Evolutionary conservation across 805 yeast species (phyloP), one percentile per base, ranked within the genome.

Genomic region (Metschnikowia bowlesiae): DNA sequence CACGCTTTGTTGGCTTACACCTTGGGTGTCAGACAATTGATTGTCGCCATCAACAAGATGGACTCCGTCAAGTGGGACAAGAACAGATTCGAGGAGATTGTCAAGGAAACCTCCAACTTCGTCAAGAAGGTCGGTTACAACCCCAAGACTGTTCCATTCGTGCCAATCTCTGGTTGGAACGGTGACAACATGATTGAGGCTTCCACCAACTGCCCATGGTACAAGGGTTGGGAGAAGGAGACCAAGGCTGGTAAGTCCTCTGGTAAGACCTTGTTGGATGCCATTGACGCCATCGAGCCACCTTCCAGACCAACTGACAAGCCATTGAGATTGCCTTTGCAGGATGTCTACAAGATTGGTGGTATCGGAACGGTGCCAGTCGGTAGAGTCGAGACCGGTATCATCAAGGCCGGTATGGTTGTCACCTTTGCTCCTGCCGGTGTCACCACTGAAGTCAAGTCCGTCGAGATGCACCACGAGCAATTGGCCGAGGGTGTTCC

Each of bases 31-130:
- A 82, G 75, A 63, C 92, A 86, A 76, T 80, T 87, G 73, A 85
- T 87, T 70, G 91, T 87, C 76, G 95, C 94, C 66, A 82, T 87
- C 78, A 87, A 87, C 90, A 87, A 87, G 88, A 88, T 87, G 96
- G 96, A 87, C 82, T 84, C 94, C 73, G 89, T 84, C 70, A 85
- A 87, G 72, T 87, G 95, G 95, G 79, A 82, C 63, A 82, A 87
- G 80, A 70, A 78, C 64, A 85, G 96, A 78, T 88, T 76, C 79
- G 82, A 83, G 64, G 90, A 85, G 73, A 85, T 85, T 64, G 69
- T 75, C 71, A 83, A 83, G 81, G 89, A 86, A 77, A 80, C 88
- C 65, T 70, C 85, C 60, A 83, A 82, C 79, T 85, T 85, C 81
- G 82, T 85, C 81, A 84, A 83, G 85, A 81, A 85, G 82, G 89